These are phyloP conservation scores for Leccinum variicolor DNA, from an alignment of 768 basidiomycete genomes.

Conservation along the genomic window DNA sequence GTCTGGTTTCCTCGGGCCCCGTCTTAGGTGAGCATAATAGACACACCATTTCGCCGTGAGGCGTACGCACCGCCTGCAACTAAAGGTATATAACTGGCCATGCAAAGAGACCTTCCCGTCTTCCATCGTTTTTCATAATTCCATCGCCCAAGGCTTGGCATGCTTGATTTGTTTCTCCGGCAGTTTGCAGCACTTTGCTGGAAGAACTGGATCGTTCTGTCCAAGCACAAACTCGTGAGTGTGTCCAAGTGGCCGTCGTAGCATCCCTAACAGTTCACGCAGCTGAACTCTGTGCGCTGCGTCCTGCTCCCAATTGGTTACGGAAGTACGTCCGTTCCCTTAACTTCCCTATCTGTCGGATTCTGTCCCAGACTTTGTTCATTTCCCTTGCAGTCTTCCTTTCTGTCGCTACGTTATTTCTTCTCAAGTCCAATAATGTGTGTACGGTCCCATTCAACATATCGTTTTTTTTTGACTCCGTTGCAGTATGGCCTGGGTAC, in stretches of 20 bases:
- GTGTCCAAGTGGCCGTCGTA: background rate
- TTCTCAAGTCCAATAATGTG: conserved; percentile 57
- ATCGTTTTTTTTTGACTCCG: background rate
- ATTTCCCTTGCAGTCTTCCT: conserved; percentile 44
- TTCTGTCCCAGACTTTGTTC: background rate
- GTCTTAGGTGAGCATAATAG: too few relatives aligned
- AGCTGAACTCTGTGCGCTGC: conserved; percentile 62
- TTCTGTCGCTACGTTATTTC: conserved; percentile 55
- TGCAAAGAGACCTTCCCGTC: background rate
- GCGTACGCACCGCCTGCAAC: background rate
- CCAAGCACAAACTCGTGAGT: conserved; percentile 62
- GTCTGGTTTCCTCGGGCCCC: too few relatives aligned
- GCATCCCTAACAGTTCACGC: background rate
- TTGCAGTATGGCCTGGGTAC: conserved; percentile 61
- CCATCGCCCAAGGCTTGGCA: conserved; percentile 5
- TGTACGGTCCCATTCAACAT: conserved; percentile 15
- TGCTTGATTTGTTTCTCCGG: conserved; percentile 47
- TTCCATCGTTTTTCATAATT: background rate
- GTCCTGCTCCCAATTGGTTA: conserved; percentile 63
- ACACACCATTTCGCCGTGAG: too few relatives aligned
- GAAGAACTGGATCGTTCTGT: conserved; percentile 76
- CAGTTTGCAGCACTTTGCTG: conserved; percentile 59
- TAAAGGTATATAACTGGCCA: conserved; percentile 1
- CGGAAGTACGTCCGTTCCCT: conserved; percentile 32
- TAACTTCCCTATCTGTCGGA: too few relatives aligned